Conservation (phyloP, 768 basidiomycete species). For the Podaxis sp. region DNA sequence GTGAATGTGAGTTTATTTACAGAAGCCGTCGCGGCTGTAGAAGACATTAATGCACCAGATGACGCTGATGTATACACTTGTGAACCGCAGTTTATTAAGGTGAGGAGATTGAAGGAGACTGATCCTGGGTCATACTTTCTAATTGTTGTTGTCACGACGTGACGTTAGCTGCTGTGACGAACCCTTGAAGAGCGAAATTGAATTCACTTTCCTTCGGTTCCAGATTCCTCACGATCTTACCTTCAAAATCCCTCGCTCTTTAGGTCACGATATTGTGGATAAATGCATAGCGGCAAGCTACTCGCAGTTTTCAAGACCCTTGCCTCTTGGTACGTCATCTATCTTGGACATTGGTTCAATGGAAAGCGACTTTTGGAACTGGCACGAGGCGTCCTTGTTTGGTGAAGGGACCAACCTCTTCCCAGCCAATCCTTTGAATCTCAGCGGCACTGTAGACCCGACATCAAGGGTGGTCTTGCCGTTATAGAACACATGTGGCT, state of each 20-base stretch:
- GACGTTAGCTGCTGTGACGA: background rate
- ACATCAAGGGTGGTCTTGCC: conserved; percentile 7
- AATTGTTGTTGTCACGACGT: background rate
- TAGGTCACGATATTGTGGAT: background rate
- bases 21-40: background rate
- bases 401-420: background rate
- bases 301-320: background rate
- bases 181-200: background rate
- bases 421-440: background rate
- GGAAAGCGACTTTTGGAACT: background rate
- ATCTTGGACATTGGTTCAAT: background rate
- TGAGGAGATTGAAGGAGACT: background rate
- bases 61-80: background rate
- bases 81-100: background rate
- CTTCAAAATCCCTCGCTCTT: background rate
- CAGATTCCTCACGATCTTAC: background rate
- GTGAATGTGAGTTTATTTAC: background rate
- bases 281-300: background rate
- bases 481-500: conserved; percentile 8
- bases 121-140: background rate
- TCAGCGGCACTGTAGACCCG: background rate
- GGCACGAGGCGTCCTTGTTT: background rate
- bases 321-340: background rate
- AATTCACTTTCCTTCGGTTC: background rate
- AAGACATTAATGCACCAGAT: background rate